Evolutionary conservation across 2,329 filamentous ascomycete genomes (phyloP), one percentile per base, ranked within the genome.

Genomic region (Epicoccum sorghinum): DNA sequence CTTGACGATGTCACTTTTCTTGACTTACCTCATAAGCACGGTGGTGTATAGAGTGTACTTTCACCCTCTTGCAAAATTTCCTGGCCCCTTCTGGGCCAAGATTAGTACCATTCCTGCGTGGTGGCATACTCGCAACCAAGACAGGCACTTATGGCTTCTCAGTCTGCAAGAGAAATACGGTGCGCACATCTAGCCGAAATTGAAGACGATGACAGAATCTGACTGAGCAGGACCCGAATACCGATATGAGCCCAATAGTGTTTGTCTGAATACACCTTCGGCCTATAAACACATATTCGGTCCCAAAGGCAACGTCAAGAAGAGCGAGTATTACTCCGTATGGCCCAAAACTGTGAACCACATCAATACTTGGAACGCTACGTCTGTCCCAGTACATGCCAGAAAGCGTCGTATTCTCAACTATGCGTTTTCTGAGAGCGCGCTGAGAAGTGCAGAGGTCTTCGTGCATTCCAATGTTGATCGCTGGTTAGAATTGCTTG

Each of bases 141-240:
- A 90, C 66, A 82, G 88, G 1, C 89, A 91, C 67, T 78, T 91
- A n/a, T 85, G 89, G 70, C 85, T 91, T 60, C 87, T 86, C 78
- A 78, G 82, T 14, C 77, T 88, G 66, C 90, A 93, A 70, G 77
- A 87, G 66, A 81, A 82, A 70, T 90, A 93, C 14, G 54, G 54
- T 57, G 10, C 10, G 44, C 29, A 8, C 4, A 6, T 3, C 29
- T 3, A 3, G 2, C 3, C 4, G 9, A 3, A 1, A 9, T n/a
- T 8, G 12, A 10, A 30, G 9, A 7, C 1, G 3, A 9, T 3
- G 7, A 8, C 4, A 7, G 8, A 66, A 66, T 13, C 49, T 73
- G 43, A 65, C 65, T 1, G 67, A 55, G 48, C 54, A 69, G 43
- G 71, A 65, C 35, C 62, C 69, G 64, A 65, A 58, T 33, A 46